Evolutionary conservation across 2,329 filamentous ascomycete species (phyloP), one percentile per base, ranked within the genome.

Genomic region (Allantophomopsis lycopodina): DNA sequence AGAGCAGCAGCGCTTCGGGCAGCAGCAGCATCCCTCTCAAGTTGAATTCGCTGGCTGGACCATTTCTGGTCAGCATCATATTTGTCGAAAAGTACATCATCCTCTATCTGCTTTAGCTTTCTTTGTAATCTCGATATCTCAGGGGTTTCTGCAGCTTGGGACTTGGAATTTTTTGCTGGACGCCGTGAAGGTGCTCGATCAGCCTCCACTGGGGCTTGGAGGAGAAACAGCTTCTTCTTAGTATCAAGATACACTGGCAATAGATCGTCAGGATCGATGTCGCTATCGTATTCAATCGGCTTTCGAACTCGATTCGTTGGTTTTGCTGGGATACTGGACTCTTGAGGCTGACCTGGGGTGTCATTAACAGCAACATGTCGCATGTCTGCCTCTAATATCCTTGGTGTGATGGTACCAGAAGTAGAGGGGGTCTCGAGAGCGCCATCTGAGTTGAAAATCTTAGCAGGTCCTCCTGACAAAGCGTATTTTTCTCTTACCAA

Each of bases 101-200:
- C 80, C 51, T 91, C 81, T 33, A 95, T 84, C 44, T 73, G 73
- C 31, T 76, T 70, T 32, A 95, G 62, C 54, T 88, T 93, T 13
- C 78, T 76, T 32, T 80, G 68, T 2, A 94, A 60, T 49, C 78
- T 84, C 8, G 71, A 69, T 34, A 77, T 64, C 44, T 74, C 70
- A 41, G 35, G 40, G 46, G 57, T 46, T 35, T 43, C 43, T 7
- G 46, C 38, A 7, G 37, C 39, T 13, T 40, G 42, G 21, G 36
- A 37, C 7, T 37, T 34, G 18, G 48, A 36, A 43, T 48, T 32
- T 23, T 44, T 47, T 18, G 35, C 21, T 23, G 34, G 40, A 30
- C 33, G 40, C 21, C 46, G 41, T 34, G 18, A 32, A 43, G 39
- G 45, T 36, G 37, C 35, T 15, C 46, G 45, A 18, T 23, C 12